Conservation (phyloP, 2,329 filamentous ascomycete genomes). For the Rugonectria rugulosa region DNA sequence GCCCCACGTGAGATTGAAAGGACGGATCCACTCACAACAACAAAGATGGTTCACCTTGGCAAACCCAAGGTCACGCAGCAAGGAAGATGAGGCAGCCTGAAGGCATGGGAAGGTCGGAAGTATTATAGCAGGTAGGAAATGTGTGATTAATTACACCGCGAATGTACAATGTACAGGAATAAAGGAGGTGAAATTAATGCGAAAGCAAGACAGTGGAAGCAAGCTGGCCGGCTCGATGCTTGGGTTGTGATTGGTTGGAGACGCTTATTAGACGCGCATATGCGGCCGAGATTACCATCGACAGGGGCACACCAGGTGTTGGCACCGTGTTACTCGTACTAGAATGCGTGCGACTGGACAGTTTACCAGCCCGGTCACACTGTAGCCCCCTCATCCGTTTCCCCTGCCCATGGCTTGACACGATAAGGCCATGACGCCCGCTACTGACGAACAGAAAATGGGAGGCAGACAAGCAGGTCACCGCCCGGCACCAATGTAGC, state of each 20-base stretch:
- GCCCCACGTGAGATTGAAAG: not conserved
- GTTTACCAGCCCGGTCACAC: conserved; percentile 8
- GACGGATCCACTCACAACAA: not conserved
- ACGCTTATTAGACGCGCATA: conserved; percentile 37
- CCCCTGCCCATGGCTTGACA: conserved; percentile 35
- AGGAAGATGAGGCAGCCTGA: not conserved
- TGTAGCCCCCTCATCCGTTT: conserved; percentile 8
- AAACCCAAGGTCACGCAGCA: not conserved
- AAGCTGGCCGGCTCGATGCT: too few species aligned
- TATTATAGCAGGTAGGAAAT: not conserved
- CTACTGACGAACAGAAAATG: conserved; percentile 14
- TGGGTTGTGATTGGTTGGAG: conserved; percentile 31
- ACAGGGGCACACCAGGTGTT: conserved; percentile 19
- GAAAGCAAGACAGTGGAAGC: not conserved
- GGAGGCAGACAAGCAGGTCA: conserved; percentile 7
- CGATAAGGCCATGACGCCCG: conserved; percentile 33
- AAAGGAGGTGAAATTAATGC: conserved; percentile 2
- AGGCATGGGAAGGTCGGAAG: not conserved
- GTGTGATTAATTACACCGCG: too few species aligned
- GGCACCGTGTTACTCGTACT: conserved; percentile 26
- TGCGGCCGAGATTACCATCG: conserved; percentile 39
- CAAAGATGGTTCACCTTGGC: not conserved
- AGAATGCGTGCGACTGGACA: conserved; percentile 11
- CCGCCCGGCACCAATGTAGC: not conserved
- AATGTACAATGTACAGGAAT: too few species aligned